Base-by-base conservation (phyloP, 2,329 filamentous ascomycete species). In the Arthrobotrys sphaeroides region DNA sequence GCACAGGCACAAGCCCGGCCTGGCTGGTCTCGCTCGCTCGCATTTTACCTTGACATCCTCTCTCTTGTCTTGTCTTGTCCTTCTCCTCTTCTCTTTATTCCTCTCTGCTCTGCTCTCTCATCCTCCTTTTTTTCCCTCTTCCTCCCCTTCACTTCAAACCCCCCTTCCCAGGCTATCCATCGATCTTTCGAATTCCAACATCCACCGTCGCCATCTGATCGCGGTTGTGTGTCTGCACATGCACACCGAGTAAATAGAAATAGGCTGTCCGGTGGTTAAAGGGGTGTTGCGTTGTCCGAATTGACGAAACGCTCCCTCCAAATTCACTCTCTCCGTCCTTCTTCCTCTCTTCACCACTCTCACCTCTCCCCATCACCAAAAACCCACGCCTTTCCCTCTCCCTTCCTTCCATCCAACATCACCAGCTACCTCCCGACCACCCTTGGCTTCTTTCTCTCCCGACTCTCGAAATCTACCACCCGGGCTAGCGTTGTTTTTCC, bases 111-210 rank as follows among this genome's bases (percentile, higher is more conserved):
- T 16, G 78, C 36, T 62, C 68, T 33, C 38, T 73, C 6, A 36
- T 49, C 22, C 76, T n/a, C 70, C 70, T 16, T 73, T 78, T 43
- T 60, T 55, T 7, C 60, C 73, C 26, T 61, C 47, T 33, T 33
- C 26, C 26, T 33, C 9, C 20, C 47, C 70, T 13, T 24, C 59
- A 4, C 78, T 77, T 61, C 76, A 64, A 53, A 61, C 18, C 57
- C 68, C 18, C 78, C 68, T 28, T 49, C 65, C 33, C 67, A 74
- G 22, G 47, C 87, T 72, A 86, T 87, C 1, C 86, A 90, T 26
- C 84, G 86, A 36, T 84, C 91, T 31, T 9, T 53, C n/a, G n/a
- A n/a, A n/a, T n/a, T n/a, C 26, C 45, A 28, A 51, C 24, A 28
- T 28, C n/a, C 24, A 16, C 28, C 22, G 28, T 28, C 84, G 85